Evolutionary conservation across 352 stramenopile species (phyloP), one percentile per base, ranked within the genome.

Genomic region (Pythium pyrilobum): DNA sequence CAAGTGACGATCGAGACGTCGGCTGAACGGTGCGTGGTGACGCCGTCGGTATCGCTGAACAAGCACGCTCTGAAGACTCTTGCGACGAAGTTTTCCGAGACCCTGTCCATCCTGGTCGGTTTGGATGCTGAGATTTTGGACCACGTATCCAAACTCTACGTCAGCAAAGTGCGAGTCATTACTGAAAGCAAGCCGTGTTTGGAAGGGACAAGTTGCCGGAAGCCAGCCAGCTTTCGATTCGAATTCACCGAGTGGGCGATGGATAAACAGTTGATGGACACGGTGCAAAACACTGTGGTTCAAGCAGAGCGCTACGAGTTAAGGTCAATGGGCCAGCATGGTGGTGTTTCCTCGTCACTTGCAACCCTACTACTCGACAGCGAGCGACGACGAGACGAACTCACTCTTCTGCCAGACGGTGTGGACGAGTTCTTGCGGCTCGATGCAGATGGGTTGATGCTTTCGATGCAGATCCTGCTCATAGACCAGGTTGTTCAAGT

Each of bases 181-280:
- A 91, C 74, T 9, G 76, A 88, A 50, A 90, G 66, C 49, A 71
- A 86, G 32, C 39, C 75, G 4, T 95, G 85, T 27, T 46, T 74
- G 4, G 77, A 90, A 68, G 81, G 77, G n/a, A 69, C 72, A 18
- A 88, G 80, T 37, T 95, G 85, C 42, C 69, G 73, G 12, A 74
- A 68, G 12, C 75, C 85, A 13, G 80, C 73, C 2, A 65, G 67
- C 15, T 90, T 92, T 47, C 77, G 75, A 18, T 89, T 95, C 46
- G 85, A 93, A 49, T 95, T 90, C 24, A 69, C 82, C 9, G 85
- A 95, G 58, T 92, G 85, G 82, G 71, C 78, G 25, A 83, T 89
- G 21, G 81, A 93, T 60, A 74, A 74, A 2, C 56, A 77, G 28
- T 55, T 89, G 44, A 68, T 78, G 43, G 79, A 93, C 45, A 72